Conservation (phyloP, 345 rosid species). For the Capsella bursapastoris region DNA sequence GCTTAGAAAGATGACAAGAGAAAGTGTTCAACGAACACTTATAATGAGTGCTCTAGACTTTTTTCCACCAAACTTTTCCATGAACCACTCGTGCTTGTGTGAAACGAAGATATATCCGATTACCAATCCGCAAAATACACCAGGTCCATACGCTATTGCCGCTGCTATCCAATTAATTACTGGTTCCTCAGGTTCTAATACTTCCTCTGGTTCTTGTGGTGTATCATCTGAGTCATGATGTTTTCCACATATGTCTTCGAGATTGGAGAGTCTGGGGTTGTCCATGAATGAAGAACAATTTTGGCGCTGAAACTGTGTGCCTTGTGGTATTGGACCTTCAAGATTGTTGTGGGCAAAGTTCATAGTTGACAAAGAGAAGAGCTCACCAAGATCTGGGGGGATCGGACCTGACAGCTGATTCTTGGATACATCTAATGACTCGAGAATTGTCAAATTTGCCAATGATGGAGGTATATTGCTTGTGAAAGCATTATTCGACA, state of each 20-base stretch:
- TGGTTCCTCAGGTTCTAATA: neutral
- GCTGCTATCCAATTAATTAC: conserved; percentile 1
- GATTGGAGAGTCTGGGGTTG: neutral
- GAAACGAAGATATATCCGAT: conserved; percentile 11
- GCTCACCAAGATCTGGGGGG: neutral
- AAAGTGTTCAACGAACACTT: neutral
- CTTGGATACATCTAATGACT: neutral
- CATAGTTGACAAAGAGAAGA: neutral
- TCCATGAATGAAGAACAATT: neutral
- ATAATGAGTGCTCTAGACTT: neutral
- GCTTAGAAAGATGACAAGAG: neutral
- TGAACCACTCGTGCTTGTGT: neutral
- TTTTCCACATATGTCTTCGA: neutral
- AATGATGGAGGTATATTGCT: conserved; percentile 2
- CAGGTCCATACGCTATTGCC: neutral
- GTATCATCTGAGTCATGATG: neutral
- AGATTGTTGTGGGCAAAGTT: conserved; percentile 12
- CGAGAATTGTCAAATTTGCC: neutral
- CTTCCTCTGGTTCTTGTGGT: neutral
- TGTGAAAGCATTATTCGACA: conserved; percentile 2
- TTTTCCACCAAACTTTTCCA: neutral
- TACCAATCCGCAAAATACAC: conserved; percentile 3
- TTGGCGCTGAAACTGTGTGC: conserved; percentile 3
- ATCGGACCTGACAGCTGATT: neutral
- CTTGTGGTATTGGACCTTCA: neutral